Base-by-base conservation (phyloP, 2,329 filamentous ascomycete genomes). In the Pyrenophora tritici-repentis region DNA sequence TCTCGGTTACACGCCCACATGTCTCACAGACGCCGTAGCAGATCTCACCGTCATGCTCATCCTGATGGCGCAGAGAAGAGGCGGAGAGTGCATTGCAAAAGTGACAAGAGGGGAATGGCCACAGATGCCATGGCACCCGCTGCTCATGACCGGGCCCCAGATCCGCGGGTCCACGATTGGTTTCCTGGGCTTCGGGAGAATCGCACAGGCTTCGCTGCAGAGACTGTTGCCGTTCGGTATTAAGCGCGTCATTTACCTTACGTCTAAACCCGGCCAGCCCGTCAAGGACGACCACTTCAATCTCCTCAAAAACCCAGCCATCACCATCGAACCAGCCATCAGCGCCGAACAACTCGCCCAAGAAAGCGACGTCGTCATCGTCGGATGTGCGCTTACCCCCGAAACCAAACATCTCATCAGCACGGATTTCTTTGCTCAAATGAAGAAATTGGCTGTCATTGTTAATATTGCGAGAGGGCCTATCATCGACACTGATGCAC, bases 381-480 rank as follows among this genome's bases (percentile, higher is more conserved):
- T 71, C 0, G 66, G 64, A 26, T 71, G 67, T 20, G 58, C 63
- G 1, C 45, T 71, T 10, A 66, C 67, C 4, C 58, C 59, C 1
- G 50, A 47, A 10, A 71, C 67, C 2, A 68, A 63, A 29, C 63
- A 71, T 47, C 47, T 71, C 2, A 56, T 71, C 6, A 58, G 57
- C 32, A 54, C 55, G 2, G 54, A 61, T 7, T 71, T 71, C 54
- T 77, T 84, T 22, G 68, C 53, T 1, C 70, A 71, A 58, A 82
- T 81, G 77, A 83, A 83, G 66, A 72, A 76, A 14, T 77, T 79
- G 0, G 77, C 81, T 0, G 74, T 84, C 5, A 69, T 85, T 20
- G 75, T 85, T 47, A 85, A 85, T 58, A 84, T 82, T 0, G 82
- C 81, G 4, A 74, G 82, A 17, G 82, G 82, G 0, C 78, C 78